Evolutionary conservation across 163 green algal species (phyloP).

Genomic region (Scenedesmus sp.): DNA sequence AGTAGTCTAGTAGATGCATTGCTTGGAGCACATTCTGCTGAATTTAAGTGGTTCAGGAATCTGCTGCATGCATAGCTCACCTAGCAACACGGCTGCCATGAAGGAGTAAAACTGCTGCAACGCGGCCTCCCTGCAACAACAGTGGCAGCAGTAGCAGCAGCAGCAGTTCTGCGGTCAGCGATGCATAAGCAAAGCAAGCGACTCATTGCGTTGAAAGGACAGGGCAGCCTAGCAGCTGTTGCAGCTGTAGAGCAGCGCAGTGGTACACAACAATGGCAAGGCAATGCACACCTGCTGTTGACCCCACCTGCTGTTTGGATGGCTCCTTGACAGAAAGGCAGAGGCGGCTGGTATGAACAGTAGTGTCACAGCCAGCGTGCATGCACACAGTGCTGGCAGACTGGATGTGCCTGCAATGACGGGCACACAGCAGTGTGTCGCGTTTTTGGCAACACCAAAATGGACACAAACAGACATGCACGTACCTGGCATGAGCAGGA

Average conservation of each 20-base stretch:
- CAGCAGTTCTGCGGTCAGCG: no score
- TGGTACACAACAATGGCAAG: neutral
- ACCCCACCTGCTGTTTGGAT: conserved; percentile 6
- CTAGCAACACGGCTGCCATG: conserved; percentile 58
- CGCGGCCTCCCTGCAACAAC: conserved; percentile 52
- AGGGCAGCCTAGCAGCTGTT: neutral
- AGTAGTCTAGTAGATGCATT: no score
- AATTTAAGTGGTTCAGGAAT: neutral
- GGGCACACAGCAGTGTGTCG: neutral
- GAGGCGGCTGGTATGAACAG: conserved; percentile 70
- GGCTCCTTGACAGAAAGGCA: conserved; percentile 60
- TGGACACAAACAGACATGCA: neutral
- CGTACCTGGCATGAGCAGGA: neutral
- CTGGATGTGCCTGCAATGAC: conserved; percentile 58
- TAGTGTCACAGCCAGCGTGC: conserved; percentile 73
- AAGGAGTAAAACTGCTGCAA: conserved; percentile 68
- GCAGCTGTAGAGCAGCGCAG: neutral
- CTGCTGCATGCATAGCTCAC: conserved; percentile 8
- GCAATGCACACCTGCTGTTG: neutral
- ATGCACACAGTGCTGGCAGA: conserved; percentile 75
- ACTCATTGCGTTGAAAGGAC: neutral
- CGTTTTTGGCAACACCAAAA: neutral
- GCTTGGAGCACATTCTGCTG: no score
- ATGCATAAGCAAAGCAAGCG: neutral
- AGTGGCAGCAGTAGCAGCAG: neutral